These are phyloP conservation scores for Penstemon barbatus DNA, from an alignment of 257 asterid genomes.

Conservation along the genomic window DNA sequence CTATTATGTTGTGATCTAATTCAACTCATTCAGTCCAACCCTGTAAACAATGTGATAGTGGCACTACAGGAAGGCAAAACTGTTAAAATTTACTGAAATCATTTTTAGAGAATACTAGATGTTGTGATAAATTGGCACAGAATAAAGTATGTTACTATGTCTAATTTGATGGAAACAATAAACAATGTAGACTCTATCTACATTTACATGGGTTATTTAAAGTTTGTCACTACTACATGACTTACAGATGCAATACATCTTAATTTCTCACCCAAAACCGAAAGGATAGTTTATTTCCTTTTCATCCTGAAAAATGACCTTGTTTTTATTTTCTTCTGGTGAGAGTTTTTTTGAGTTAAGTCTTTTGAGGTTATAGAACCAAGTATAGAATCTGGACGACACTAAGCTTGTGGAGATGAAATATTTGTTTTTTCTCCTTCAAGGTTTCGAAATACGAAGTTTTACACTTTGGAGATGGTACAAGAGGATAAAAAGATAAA, in stretches of 20 bases:
- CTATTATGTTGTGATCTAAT: not conserved
- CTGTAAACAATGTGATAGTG: conserved; percentile 4
- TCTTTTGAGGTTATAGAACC: no score
- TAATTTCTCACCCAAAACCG: not conserved
- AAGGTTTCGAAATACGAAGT: not conserved
- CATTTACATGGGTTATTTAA: not conserved
- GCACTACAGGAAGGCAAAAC: not conserved
- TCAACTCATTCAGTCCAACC: not conserved
- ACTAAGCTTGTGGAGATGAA: not conserved
- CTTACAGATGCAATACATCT: not conserved
- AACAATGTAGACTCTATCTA: not conserved
- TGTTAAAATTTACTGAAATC: not conserved
- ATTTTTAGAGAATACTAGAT: not conserved
- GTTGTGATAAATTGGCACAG: conserved; percentile 1
- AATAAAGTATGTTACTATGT: not conserved
- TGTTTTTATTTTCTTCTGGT: not conserved
- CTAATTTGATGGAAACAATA: not conserved
- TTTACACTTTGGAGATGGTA: not conserved
- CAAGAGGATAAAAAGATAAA: not conserved
- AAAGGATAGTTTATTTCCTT: not conserved
- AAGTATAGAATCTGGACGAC: conserved; percentile 1
- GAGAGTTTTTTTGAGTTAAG: no score
- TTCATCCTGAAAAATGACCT: not conserved
- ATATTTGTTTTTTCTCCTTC: not conserved
- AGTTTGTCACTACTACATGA: not conserved